phyloP scores from a whole-genome alignment of 225 moss, liverwort and hornwort genomes.

The Marchantia paleacea region DNA sequence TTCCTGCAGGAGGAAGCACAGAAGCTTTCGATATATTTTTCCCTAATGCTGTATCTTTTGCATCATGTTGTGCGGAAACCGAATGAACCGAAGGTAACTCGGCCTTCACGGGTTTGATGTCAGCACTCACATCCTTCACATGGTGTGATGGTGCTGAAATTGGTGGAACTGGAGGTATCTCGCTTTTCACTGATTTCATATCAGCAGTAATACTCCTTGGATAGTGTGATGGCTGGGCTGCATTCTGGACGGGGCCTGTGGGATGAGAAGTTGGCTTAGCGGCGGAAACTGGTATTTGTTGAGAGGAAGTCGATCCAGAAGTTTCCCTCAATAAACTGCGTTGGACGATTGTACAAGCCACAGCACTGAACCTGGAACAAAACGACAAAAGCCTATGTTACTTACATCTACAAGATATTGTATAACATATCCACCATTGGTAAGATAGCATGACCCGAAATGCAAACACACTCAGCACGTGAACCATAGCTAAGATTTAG shows the following conservation, averaged over 20 bases:
- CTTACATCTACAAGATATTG: not conserved
- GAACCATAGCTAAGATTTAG: not conserved
- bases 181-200: conserved; percentile 22
- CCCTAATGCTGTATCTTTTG: conserved; percentile 19
- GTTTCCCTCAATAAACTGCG: conserved; percentile 49
- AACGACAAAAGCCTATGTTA: not conserved
- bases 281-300: conserved; percentile 14
- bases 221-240: conserved; percentile 4
- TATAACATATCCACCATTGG: not conserved
- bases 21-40: conserved; percentile 18
- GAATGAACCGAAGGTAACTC: not conserved
- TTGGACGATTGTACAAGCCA: conserved; percentile 61
- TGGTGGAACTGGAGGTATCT: conserved; percentile 14
- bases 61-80: conserved; percentile 31
- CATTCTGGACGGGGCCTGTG: not conserved
- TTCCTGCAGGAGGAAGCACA: conserved; percentile 39
- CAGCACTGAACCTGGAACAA: conserved; percentile 81
- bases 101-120: conserved; percentile 5
- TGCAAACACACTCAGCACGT: too few species aligned
- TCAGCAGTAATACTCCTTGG: conserved; percentile 4
- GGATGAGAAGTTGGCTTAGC: conserved; percentile 3
- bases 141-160: not conserved
- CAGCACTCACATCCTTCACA: not conserved
- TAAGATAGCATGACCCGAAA: not conserved
- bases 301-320: conserved; percentile 43